These are phyloP conservation scores for Cylindrotheca fusiformis DNA, from an alignment of 108 stramenopile species.

Conservation along the genomic window DNA sequence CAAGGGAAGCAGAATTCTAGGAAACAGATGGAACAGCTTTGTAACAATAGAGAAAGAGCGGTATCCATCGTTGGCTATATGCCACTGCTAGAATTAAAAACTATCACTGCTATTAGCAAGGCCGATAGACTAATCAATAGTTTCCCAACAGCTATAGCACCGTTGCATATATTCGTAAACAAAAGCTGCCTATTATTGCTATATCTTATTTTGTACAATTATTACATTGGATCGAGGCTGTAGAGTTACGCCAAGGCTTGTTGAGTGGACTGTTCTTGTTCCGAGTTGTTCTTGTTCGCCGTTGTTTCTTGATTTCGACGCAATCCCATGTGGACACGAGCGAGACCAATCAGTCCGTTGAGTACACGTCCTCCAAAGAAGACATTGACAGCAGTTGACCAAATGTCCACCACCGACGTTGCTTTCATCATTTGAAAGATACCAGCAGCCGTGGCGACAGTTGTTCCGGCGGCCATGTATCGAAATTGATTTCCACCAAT, in stretches of 20 bases:
- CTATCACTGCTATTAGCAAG: too few relatives aligned
- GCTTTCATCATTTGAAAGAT: neutral
- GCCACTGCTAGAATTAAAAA: too few relatives aligned
- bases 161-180: too few relatives aligned
- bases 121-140: too few relatives aligned
- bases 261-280: neutral
- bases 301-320: neutral
- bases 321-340: slow-evolving; percentile 11
- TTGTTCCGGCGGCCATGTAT: slow-evolving; percentile 39
- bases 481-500: slow-evolving; percentile 44
- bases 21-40: too few relatives aligned
- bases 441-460: slow-evolving; percentile 12
- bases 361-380: slow-evolving; percentile 19
- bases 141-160: too few relatives aligned
- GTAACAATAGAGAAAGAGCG: too few relatives aligned
- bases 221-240: too few relatives aligned
- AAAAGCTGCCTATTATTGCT: too few relatives aligned
- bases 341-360: slow-evolving; percentile 13
- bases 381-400: slow-evolving; percentile 16
- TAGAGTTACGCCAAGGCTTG: neutral
- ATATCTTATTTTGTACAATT: too few relatives aligned
- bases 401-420: slow-evolving; percentile 23
- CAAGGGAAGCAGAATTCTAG: too few relatives aligned
- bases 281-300: neutral
- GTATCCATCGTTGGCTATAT: too few relatives aligned